Base-by-base conservation (phyloP, 192 early-diverging fungal species). In the Coemansia sp. region DNA sequence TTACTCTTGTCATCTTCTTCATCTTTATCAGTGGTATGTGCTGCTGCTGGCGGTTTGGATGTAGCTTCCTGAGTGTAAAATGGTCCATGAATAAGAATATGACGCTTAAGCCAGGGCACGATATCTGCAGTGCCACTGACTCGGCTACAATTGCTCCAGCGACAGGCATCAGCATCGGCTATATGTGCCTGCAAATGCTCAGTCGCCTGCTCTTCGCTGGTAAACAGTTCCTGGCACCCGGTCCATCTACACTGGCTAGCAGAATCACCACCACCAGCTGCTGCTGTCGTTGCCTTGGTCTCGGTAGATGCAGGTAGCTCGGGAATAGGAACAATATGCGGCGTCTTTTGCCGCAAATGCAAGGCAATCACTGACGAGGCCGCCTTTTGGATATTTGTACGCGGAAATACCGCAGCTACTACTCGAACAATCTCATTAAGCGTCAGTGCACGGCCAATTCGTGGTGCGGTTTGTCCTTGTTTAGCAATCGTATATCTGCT, bases 371-470 rank as follows among this genome's bases (percentile, higher is more conserved):
- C 72, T 0, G 45, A n/a, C n/a, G 55, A 2, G 6, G 18, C 41
- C 40, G 62, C 43, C 26, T 46, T 20, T 31, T 70, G 68, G 39
- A 71, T 14, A 0, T 35, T 39, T 3, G 76, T 50, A 14, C 61
- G 72, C 36, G 76, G 65, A 41, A 79, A 79, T 14, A 79, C 76
- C 0, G 76, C 76, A 0, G 69, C 52, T 3, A 79, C 61, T 6
- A 79, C 76, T 5, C 70, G 76, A 31, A 68, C 61, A 35, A 79
- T 72, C 52, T 79, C 76, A 38, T 11, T 40, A 6, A 72, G 36
- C 7, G 36, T 65, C 41, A 79, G 62, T 19, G 76, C 65, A 0
- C 76, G 60, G 1, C 76, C 76, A 15, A 79, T 72, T 12, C 59
- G 76, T 2, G 76, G 76, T 28, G 58, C 76, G 7, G 61, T 65